These are phyloP conservation scores for Penicillium longicatenatum DNA, from an alignment of 495 filamentous ascomycete species.

Conservation along the genomic window DNA sequence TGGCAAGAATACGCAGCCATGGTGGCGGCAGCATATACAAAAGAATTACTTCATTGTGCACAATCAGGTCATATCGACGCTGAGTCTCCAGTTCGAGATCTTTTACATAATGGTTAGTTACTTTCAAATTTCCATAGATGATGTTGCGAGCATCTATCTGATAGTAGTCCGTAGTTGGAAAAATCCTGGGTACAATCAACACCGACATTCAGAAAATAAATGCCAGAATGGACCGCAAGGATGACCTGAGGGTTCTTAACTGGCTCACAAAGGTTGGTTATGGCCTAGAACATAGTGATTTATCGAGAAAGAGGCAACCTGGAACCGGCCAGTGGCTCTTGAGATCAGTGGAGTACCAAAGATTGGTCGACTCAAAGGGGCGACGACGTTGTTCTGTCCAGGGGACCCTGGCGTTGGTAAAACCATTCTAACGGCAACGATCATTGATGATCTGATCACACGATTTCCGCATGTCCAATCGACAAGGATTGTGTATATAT, in stretches of 20 bases:
- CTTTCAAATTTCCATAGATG: neutral
- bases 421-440: neutral
- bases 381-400: neutral
- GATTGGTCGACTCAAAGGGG: neutral
- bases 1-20: conserved; percentile 33
- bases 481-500: neutral
- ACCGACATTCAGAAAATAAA: neutral
- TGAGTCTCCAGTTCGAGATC: neutral
- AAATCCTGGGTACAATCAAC: neutral
- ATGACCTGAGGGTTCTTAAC: neutral
- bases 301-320: neutral
- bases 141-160: neutral
- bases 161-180: neutral
- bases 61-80: neutral
- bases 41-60: neutral
- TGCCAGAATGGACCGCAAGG: neutral
- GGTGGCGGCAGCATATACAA: conserved; percentile 17
- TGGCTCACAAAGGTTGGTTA: neutral
- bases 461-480: neutral
- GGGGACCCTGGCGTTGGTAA: neutral
- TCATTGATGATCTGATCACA: neutral
- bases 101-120: neutral
- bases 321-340: neutral
- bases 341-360: neutral
- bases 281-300: neutral